These are phyloP conservation scores for Blastobotrys robertii DNA, from an alignment of 805 yeast species.

Conservation along the genomic window DNA sequence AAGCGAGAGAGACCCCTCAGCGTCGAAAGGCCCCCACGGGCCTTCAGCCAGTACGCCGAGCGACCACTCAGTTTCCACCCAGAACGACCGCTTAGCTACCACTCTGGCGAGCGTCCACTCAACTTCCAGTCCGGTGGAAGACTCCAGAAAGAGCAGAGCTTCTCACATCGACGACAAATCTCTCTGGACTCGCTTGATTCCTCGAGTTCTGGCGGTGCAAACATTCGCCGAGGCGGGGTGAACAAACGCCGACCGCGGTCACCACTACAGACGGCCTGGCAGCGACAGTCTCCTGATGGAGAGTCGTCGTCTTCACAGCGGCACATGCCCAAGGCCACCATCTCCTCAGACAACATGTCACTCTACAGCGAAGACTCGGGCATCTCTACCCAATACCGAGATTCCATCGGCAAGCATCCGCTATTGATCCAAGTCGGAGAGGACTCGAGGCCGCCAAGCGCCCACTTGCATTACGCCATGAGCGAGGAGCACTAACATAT, in stretches of 20 bases:
- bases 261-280: slow-evolving; percentile 4
- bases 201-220: background rate
- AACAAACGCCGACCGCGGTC: slow-evolving; percentile 12
- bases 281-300: slow-evolving; percentile 1
- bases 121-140: too few species aligned
- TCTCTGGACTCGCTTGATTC: slow-evolving; percentile 1
- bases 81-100: too few species aligned
- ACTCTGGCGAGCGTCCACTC: too few species aligned
- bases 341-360: background rate
- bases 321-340: background rate
- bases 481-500: too few species aligned
- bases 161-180: background rate
- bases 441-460: slow-evolving; percentile 2
- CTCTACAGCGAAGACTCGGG: background rate
- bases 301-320: background rate
- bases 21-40: background rate
- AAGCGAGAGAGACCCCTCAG: too few species aligned
- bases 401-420: slow-evolving; percentile 1
- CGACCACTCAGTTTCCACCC: too few species aligned
- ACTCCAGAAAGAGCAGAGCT: too few species aligned
- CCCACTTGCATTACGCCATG: too few species aligned
- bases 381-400: background rate
- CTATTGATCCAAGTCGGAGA: slow-evolving; percentile 2
- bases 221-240: slow-evolving; percentile 7
- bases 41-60: too few species aligned